Evolutionary conservation across 1,284 basidiomycete species (phyloP), one percentile per base, ranked within the genome.

Genomic region (Irpex lacteus): DNA sequence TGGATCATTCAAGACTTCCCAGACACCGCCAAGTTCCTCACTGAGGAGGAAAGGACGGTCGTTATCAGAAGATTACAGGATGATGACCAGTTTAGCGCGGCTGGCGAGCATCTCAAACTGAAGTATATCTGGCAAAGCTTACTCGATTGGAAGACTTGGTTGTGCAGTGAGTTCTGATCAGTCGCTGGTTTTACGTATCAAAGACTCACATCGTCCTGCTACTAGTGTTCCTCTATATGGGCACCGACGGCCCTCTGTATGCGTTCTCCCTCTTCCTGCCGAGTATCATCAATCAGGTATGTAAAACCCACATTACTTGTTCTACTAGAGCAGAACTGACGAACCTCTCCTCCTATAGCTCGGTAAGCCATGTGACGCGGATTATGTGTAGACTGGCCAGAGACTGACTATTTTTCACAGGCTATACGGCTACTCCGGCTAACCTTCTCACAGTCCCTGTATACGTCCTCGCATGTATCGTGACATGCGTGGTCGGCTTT

Each of bases 1-100:
- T 93, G 84, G 82, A 85, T 92, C 68, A 85, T 92, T 66, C 86
- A 90, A 71, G 92, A 94, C 75, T 94, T 94, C 77, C 91, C 91
- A 4, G 89, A 92, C 70, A 89, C 85, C 0, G 91, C 91, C 53
- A 90, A 83, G 69, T 92, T 92, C 78, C 80, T 94, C 18, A 83
- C 80, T 32, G 87, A 89, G 67, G 79, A 77, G 2, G 92, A 95
- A 76, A 80, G 89, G 26, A 87, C 85, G 2, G 81, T 89, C 36
- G 81, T 93, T 60, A 81, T 92, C 63, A 80, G 85, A 18, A 79
- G 90, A 19, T 79, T 92, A 40, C 88, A 91, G 73, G 74, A 56
- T n/a, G 90, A 92, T 71, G 83, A 86, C 70, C 89, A 89, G 71
- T 89, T 86, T 72, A 89, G 88, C 70, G 90, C 89, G 3, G 88